phyloP scores from a whole-genome alignment of 2,329 filamentous ascomycete species.

The Coleophoma eucalyptorum region DNA sequence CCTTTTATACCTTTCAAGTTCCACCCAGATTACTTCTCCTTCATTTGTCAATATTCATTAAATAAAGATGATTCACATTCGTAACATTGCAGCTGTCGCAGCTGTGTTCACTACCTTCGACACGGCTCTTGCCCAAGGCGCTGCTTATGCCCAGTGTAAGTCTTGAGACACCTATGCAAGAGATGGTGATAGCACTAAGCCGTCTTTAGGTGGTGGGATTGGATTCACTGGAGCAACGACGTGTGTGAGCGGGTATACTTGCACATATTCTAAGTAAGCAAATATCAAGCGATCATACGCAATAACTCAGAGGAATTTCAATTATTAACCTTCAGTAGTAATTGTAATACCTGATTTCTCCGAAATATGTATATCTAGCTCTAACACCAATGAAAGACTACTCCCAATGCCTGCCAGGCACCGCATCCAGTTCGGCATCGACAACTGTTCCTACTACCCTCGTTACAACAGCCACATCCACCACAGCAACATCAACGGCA shows the following conservation, averaged over 20 bases:
- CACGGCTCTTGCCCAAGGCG: conserved; percentile 1
- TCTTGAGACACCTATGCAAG: neutral
- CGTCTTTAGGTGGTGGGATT: conserved; percentile 15
- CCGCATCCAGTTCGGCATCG: neutral
- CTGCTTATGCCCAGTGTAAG: conserved; percentile 8
- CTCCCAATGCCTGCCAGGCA: conserved; percentile 6
- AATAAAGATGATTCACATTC: conserved; percentile 14
- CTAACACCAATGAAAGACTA: conserved; percentile 1
- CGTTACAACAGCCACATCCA: neutral
- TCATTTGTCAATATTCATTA: neutral
- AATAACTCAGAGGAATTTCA: neutral
- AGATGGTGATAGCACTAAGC: neutral
- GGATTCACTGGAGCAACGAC: conserved; percentile 18
- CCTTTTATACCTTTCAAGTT: too few relatives aligned
- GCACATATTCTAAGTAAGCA: conserved; percentile 13
- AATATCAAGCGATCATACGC: too few relatives aligned
- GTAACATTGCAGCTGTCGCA: conserved; percentile 13
- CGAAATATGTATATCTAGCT: neutral
- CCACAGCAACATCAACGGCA: neutral
- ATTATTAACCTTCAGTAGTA: too few relatives aligned
- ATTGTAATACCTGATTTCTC: neutral
- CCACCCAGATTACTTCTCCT: too few relatives aligned
- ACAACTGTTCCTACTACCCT: neutral
- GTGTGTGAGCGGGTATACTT: conserved; percentile 17
- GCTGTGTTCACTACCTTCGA: conserved; percentile 14